A percentile compares a stretch with the other conserved stretches of the same genome.
Conservation (phyloP, 1,284 basidiomycete species). For the Peniophora sp. region DNA sequence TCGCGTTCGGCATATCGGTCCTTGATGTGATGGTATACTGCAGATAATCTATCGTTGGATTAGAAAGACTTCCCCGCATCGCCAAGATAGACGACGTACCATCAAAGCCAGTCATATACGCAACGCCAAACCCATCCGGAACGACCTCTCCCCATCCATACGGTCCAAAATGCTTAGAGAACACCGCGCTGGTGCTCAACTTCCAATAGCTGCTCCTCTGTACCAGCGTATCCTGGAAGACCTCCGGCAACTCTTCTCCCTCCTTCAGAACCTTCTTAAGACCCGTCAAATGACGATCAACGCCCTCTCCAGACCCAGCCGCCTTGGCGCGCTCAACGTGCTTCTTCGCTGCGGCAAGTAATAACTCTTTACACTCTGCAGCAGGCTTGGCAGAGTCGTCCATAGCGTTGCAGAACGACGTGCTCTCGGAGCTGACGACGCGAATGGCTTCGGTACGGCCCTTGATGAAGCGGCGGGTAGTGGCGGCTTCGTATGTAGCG, state of each 20-base stretch:
- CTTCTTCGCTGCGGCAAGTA: constrained; percentile 59
- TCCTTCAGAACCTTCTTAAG: constrained; percentile 57
- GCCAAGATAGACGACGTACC: constrained; percentile 25
- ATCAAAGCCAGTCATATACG: constrained; percentile 72
- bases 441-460: constrained; percentile 87
- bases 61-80: neutral
- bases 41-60: constrained; percentile 45
- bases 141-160: constrained; percentile 90
- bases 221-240: constrained; percentile 72
- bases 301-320: constrained; percentile 67
- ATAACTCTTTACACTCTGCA: constrained; percentile 46
- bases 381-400: constrained; percentile 32
- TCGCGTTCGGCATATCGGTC: constrained; percentile 65
- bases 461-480: constrained; percentile 77
- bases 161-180: constrained; percentile 69
- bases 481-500: constrained; percentile 83
- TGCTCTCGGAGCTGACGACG: constrained; percentile 65
- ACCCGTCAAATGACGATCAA: constrained; percentile 84
- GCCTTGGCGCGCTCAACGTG: constrained; percentile 67
- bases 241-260: constrained; percentile 52
- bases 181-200: constrained; percentile 82
- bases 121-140: constrained; percentile 71
- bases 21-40: constrained; percentile 80
- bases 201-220: constrained; percentile 62
- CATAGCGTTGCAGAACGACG: constrained; percentile 74